Evolutionary conservation across 176 grass and related monocot species (phyloP).

Genomic region (Metroxylon sagu): DNA sequence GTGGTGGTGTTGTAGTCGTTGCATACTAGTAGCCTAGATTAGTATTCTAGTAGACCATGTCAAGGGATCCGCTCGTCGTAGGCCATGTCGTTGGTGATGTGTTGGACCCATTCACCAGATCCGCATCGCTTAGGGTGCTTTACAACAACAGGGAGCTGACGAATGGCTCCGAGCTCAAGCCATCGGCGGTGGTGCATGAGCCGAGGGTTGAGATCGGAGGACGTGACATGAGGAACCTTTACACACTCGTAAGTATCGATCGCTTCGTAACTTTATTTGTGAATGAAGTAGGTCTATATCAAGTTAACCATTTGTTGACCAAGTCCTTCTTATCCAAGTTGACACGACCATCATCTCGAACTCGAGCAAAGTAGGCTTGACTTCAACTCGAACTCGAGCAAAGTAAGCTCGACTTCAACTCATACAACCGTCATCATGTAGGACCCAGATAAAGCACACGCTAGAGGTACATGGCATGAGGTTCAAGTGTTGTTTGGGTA

Average conservation of each 20-base stretch:
- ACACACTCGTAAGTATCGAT: conserved; percentile 75
- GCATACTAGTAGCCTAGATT: conserved; percentile 2
- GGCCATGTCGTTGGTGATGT: conserved; percentile 89
- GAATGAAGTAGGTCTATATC: no score
- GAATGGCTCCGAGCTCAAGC: conserved; percentile 84
- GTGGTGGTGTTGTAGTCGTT: neutral
- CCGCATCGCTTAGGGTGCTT: conserved; percentile 56
- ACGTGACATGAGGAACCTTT: conserved; percentile 50
- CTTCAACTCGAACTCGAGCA: no score
- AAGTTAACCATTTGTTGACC: no score
- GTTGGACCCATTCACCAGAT: conserved; percentile 73
- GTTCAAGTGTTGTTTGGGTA: no score
- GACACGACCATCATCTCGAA: no score
- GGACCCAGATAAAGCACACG: no score
- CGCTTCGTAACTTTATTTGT: neutral
- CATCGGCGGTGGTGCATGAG: conserved; percentile 56
- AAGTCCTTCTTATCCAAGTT: no score
- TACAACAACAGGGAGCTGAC: conserved; percentile 80
- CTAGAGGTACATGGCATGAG: no score
- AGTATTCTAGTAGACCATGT: conserved; percentile 32
- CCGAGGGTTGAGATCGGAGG: conserved; percentile 67
- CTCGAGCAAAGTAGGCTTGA: no score
- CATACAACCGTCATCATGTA: no score
- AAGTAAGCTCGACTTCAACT: no score
- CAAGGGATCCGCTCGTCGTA: conserved; percentile 84